These are phyloP conservation scores for Scedosporium minutisporum DNA, from an alignment of 2,329 filamentous ascomycete genomes.

Conservation along the genomic window DNA sequence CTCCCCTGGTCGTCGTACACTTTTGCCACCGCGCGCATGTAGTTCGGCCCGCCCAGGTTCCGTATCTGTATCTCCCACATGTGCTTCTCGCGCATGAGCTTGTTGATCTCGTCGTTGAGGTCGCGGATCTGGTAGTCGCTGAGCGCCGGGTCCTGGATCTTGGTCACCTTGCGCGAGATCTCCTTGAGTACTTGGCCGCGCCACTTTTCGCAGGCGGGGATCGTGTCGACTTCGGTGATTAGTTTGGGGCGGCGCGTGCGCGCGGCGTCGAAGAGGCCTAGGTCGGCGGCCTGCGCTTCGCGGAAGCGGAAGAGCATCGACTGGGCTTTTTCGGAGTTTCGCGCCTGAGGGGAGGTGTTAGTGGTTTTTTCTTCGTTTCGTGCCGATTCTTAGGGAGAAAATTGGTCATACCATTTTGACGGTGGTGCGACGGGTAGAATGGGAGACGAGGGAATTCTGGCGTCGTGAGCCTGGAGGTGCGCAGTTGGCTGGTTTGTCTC, in stretches of 20 bases:
- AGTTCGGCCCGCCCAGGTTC: constrained; percentile 93
- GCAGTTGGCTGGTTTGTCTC: background rate
- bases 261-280: constrained; percentile 90
- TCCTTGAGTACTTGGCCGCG: constrained; percentile 95
- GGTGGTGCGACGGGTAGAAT: background rate
- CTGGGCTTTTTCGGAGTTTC: constrained; percentile 97
- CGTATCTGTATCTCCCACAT: constrained; percentile 98
- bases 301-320: constrained; percentile 99
- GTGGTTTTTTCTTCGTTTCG: background rate
- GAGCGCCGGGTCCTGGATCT: constrained; percentile 85
- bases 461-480: background rate
- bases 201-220: constrained; percentile 93
- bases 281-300: constrained; percentile 88
- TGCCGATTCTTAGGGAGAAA: background rate
- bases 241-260: constrained; percentile 82
- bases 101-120: constrained; percentile 98
- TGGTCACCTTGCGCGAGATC: constrained; percentile 90
- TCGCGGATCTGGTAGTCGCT: constrained; percentile 96
- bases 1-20: constrained; percentile 66
- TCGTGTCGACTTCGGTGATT: constrained; percentile 76
- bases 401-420: constrained; percentile 6
- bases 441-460: background rate
- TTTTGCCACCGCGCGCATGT: constrained; percentile 66
- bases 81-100: constrained; percentile 97
- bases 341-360: constrained; percentile 48